These are phyloP conservation scores for Globisporangium heterothallicum DNA, from an alignment of 352 stramenopile genomes.

Conservation along the genomic window DNA sequence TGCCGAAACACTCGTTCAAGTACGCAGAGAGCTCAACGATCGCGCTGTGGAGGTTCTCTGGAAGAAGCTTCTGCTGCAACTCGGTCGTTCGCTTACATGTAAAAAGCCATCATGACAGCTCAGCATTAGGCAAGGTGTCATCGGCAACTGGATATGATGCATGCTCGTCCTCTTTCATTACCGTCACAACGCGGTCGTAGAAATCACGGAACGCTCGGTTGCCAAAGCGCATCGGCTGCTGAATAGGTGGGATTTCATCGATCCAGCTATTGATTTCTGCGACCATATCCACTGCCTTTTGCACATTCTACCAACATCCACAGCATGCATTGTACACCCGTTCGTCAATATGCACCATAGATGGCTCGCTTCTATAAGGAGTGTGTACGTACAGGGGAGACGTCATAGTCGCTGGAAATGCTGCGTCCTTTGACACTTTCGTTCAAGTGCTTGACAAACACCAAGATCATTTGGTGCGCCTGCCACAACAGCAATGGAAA, in stretches of 20 bases:
- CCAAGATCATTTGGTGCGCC: constrained; percentile 75
- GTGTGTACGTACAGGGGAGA: constrained; percentile 48
- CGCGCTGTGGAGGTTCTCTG: constrained; percentile 45
- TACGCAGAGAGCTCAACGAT: constrained; percentile 93
- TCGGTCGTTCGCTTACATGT: constrained; percentile 32
- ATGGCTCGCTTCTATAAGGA: too few species aligned
- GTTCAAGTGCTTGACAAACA: constrained; percentile 81
- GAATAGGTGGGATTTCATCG: constrained; percentile 88
- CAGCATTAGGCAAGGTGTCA: too few species aligned
- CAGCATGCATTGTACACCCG: neutral
- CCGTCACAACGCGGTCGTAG: constrained; percentile 76
- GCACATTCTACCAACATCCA: constrained; percentile 48
- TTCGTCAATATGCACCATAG: too few species aligned
- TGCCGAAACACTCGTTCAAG: constrained; percentile 95
- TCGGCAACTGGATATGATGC: neutral
- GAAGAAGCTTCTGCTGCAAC: constrained; percentile 62
- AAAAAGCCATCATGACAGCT: too few species aligned
- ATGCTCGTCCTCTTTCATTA: constrained; percentile 12
- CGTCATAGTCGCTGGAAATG: constrained; percentile 55
- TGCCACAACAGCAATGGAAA: constrained; percentile 13
- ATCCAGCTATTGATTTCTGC: constrained; percentile 80
- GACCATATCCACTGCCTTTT: constrained; percentile 57
- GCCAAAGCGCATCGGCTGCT: constrained; percentile 93
- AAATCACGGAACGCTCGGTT: constrained; percentile 93
- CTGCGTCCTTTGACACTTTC: constrained; percentile 62